Percentiles rank a stretch among this genome's conserved stretches.
These are phyloP conservation scores for Linnemannia hyalina DNA, from an alignment of 192 early-diverging fungal species.

Conservation along the genomic window DNA sequence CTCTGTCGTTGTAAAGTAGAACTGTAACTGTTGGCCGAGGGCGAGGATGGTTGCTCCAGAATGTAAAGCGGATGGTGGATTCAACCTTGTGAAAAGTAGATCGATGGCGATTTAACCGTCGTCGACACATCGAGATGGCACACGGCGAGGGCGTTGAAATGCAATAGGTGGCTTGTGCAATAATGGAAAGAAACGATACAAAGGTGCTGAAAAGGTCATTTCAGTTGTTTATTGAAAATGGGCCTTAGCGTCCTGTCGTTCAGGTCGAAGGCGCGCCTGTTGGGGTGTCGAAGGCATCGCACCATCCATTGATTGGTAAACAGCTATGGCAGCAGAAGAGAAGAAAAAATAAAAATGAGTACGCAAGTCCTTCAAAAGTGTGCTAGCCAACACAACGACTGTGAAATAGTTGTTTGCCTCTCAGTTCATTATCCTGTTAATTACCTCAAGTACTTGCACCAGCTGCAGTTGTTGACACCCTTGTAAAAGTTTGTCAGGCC, in stretches of 20 bases:
- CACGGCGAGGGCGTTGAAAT: too few species aligned
- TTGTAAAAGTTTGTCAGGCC: slow-evolving; percentile 66
- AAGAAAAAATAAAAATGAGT: neutral
- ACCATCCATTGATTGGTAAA: slow-evolving; percentile 65
- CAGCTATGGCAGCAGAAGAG: slow-evolving; percentile 17
- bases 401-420: neutral
- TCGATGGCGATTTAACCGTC: too few species aligned
- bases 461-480: slow-evolving; percentile 61
- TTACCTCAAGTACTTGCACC: slow-evolving; percentile 73
- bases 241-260: neutral
- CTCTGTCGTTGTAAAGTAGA: too few species aligned
- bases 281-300: slow-evolving; percentile 56
- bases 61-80: neutral
- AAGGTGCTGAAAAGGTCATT: too few species aligned
- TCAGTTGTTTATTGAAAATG: neutral
- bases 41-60: neutral
- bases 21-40: too few species aligned
- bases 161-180: too few species aligned
- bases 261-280: neutral
- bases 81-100: neutral
- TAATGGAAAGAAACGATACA: too few species aligned
- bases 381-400: neutral
- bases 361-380: neutral
- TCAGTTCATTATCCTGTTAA: too few species aligned
- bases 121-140: too few species aligned